Base-by-base conservation (phyloP, 768 basidiomycete genomes). In the Boletales sp. region DNA sequence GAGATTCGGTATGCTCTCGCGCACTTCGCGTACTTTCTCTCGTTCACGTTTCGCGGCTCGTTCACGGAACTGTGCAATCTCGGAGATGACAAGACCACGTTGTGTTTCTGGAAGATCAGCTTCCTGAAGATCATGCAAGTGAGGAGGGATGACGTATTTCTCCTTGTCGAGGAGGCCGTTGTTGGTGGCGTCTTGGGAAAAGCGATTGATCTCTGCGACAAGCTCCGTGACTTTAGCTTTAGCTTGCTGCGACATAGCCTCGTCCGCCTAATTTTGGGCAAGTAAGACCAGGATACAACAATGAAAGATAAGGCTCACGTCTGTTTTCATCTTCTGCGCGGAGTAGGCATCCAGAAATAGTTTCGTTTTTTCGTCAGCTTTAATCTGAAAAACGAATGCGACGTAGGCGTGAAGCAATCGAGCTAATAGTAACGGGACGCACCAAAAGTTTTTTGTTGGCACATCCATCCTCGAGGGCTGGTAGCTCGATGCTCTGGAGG, bases 1-100 rank as follows among this genome's bases (percentile, higher is more conserved):
- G 38, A 80, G 60, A 36, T 73, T 68, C 8, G 80, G 80, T 43
- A 78, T 78, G 50, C 70, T 79, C 52, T 79, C 79, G 54, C 78
- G 80, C 5, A 83, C 84, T 65, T 94, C 92, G 36, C 86, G 81
- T 69, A 87, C 66, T 70, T 94, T 94, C 68, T 95, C 93, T 17
- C 88, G 81, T 62, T 94, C 93, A 32, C 88, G 75, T 69, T 94
- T 94, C 9, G 91, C 92, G 0, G 94, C 90, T 18, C 90, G 83
- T 70, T 97, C 94, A 51, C 97, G 82, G 69, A 99, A 99, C 59
- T 92, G 86, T 0, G 94, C 93, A 53, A 99, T 99, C 65, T 97
- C 94, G 29, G 90, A 91, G 54, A 97, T 90, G 53, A 98, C 94
- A 47, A 94, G 84, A 6, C 89, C 92, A 32, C 95, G 87, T 60